A percentile compares a stretch with the other conserved stretches of the same genome.
Evolutionary conservation across 352 stramenopile species (phyloP).

Genomic region (Phytophthora boehmeriae): DNA sequence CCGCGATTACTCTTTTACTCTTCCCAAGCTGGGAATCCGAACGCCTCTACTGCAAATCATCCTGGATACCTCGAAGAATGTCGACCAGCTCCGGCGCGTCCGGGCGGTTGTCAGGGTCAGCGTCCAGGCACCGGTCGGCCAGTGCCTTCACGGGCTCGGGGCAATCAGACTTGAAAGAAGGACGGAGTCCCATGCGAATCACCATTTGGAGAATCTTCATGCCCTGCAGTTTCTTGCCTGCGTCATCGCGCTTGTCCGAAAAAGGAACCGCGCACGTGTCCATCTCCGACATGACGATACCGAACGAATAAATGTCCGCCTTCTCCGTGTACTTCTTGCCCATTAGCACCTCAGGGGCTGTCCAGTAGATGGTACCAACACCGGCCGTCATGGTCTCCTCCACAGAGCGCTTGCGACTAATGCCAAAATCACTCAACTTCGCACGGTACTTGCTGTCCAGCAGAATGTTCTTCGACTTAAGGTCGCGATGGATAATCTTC

Average conservation of each 20-base stretch:
- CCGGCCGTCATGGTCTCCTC: conserved; percentile 81
- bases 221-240: conserved; percentile 70
- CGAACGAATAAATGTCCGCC: conserved; percentile 85
- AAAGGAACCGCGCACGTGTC: conserved; percentile 82
- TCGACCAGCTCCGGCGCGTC: conserved; percentile 46
- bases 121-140: conserved; percentile 68
- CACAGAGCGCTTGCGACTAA: conserved; percentile 71
- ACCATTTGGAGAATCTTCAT: conserved; percentile 89
- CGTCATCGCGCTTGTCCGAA: conserved; percentile 72
- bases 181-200: conserved; percentile 63
- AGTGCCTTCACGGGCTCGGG: conserved; percentile 58
- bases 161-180: conserved; percentile 57
- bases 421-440: conserved; percentile 79
- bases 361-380: conserved; percentile 88
- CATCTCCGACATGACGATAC: conserved; percentile 85
- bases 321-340: conserved; percentile 84
- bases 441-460: conserved; percentile 50
- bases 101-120: conserved; percentile 67
- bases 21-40: conserved; percentile 2
- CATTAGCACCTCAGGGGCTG: conserved; percentile 76
- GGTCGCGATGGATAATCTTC: conserved; percentile 86
- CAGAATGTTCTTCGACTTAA: conserved; percentile 81
- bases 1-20: conserved; percentile 12
- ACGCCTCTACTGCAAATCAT: conserved; percentile 40
- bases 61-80: conserved; percentile 34